These are phyloP conservation scores for Amylostereum areolatum DNA, from an alignment of 1,284 basidiomycete genomes.

Conservation along the genomic window DNA sequence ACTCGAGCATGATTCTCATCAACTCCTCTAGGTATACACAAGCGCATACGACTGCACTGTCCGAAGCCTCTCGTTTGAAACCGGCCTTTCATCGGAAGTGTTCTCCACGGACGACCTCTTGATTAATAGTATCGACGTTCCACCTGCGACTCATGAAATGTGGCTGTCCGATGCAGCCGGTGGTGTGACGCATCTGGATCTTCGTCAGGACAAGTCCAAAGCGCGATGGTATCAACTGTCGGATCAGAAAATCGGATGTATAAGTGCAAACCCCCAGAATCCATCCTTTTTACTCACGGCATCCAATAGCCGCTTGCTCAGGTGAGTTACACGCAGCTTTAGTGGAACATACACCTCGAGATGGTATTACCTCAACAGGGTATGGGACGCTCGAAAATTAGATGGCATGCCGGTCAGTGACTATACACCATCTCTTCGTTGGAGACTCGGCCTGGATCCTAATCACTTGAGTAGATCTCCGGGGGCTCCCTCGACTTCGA, in stretches of 20 bases:
- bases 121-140: slow-evolving; percentile 61
- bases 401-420: slow-evolving; percentile 29
- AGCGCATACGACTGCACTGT: slow-evolving; percentile 75
- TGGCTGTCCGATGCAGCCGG: slow-evolving; percentile 73
- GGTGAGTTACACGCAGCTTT: slow-evolving; percentile 33
- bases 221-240: slow-evolving; percentile 59
- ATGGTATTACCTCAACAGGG: slow-evolving; percentile 30
- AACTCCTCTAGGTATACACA: slow-evolving; percentile 55
- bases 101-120: slow-evolving; percentile 54
- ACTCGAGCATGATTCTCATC: not conserved
- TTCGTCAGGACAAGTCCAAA: slow-evolving; percentile 54
- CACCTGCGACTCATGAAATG: slow-evolving; percentile 64
- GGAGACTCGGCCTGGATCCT: slow-evolving; percentile 19
- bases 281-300: slow-evolving; percentile 64
- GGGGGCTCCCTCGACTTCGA: slow-evolving; percentile 39
- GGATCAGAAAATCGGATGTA: slow-evolving; percentile 65
- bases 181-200: slow-evolving; percentile 65
- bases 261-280: slow-evolving; percentile 70
- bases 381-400: slow-evolving; percentile 74
- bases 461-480: slow-evolving; percentile 11
- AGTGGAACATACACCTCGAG: not conserved
- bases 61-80: slow-evolving; percentile 61
- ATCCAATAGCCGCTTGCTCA: slow-evolving; percentile 63
- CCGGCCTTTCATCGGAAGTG: slow-evolving; percentile 63
- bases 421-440: slow-evolving; percentile 16